phyloP scores from a whole-genome alignment of 108 stramenopile species.

The Seminavis robusta region DNA sequence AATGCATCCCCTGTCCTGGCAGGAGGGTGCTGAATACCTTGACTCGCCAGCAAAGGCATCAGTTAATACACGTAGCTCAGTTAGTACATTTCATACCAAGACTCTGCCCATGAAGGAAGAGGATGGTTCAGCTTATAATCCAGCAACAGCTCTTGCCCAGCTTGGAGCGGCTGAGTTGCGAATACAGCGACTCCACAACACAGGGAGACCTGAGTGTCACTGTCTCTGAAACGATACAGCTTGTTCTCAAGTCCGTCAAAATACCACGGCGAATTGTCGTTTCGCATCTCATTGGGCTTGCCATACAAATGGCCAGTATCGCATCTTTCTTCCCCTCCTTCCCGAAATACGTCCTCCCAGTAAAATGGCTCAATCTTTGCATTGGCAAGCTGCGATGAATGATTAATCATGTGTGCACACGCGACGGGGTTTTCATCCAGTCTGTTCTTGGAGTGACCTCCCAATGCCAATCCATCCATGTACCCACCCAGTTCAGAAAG shows the following conservation, averaged over 20 bases:
- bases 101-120: too few species aligned
- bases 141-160: slow-evolving; percentile 36
- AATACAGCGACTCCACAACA: slow-evolving; percentile 41
- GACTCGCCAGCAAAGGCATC: too few species aligned
- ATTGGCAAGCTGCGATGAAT: slow-evolving; percentile 9
- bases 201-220: not conserved
- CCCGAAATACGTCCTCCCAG: slow-evolving; percentile 30
- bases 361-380: slow-evolving; percentile 21
- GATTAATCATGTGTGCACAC: slow-evolving; percentile 46
- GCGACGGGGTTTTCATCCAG: slow-evolving; percentile 40
- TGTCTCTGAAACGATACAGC: slow-evolving; percentile 14
- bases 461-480: slow-evolving; percentile 27
- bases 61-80: too few species aligned
- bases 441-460: slow-evolving; percentile 4
- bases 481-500: slow-evolving; percentile 29
- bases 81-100: too few species aligned
- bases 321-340: not conserved
- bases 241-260: slow-evolving; percentile 12
- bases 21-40: too few species aligned
- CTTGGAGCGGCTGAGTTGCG: slow-evolving; percentile 2
- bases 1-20: too few species aligned
- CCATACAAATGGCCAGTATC: not conserved
- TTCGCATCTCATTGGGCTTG: slow-evolving; percentile 30
- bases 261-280: slow-evolving; percentile 45
- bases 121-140: slow-evolving; percentile 34